Evolutionary conservation across 345 rosid genomes (phyloP), one percentile per base, ranked within the genome.

Genomic region (Syzygium aqueum): DNA sequence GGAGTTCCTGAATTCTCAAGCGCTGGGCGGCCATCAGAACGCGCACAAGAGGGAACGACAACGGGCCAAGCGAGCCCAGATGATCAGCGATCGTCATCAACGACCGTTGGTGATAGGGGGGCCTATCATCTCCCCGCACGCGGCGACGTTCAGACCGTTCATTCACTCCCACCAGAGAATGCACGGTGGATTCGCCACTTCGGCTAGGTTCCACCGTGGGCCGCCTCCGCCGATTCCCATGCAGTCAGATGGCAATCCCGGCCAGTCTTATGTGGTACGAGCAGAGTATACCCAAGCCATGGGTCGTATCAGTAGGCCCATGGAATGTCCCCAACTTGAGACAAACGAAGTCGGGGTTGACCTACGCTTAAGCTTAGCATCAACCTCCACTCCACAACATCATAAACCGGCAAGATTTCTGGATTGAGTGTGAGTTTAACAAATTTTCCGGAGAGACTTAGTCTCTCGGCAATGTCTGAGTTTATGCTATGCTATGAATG

Each of bases 1-100:
- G 51, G 87, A 52, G 63, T 93, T 93, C 52, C 87, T 92, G 25
- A 93, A 90, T 49, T 92, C 95, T 43, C 95, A 93, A 87, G 95
- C 94, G 50, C 86, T 93, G 63, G 95, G 95, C 3, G 94, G 95
- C 43, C 95, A 93, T 85, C 94, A 93, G 88, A 93, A 93, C 67
- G 95, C 95, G 3, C 95, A 93, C 88, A 92, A 90, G 87, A 91
- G 90, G 82, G 94, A 93, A 84, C 92, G 94, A 78, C 92, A 91
- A 85, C 92, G 87, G 85, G 91, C 91, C 23, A 93, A 91, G 90
- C 80, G 27, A 33, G 80, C 80, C 25, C 80, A 73, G 49, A 11
- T 73, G 22, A 73, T 73, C 80, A 73, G 49, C 49, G 25, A 73
- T 13, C 49, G 49, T 37, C 11, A 37, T 37, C 80, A 73, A 19